Evolutionary conservation across 2,329 filamentous ascomycete species (phyloP), one percentile per base, ranked within the genome.

Genomic region (Trichoderma polysporum): DNA sequence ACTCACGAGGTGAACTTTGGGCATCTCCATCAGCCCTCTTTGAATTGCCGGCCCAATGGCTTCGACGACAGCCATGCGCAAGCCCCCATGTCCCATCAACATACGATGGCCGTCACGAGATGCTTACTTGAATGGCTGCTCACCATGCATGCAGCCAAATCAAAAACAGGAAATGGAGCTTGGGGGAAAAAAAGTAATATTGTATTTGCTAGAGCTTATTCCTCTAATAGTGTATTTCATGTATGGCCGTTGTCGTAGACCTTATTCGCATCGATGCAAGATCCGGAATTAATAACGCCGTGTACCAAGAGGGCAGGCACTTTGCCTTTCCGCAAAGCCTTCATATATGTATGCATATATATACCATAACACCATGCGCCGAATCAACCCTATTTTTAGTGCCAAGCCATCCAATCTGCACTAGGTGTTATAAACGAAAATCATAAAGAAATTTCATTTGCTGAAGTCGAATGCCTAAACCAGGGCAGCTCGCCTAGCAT

Each of bases 401-500:
- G n/a, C 31, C 47, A 8, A 33, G 17, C 54, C 63, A 66, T 66
- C 49, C 58, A 41, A 62, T 67, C 27, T 49, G 57, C 57, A 7
- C n/a, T 17, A 15, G 13, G 25, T 10, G 37, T 53, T 19, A 53
- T 15, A 10, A 22, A 31, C 27, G 8, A 27, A 12, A 17, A 25
- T 3, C 2, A 53, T 12, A 22, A 22, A 35, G 12, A 12, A 31
- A 53, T 13, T 1, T 45, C 19, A 12, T 7, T 49, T 25, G 25
- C 31, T 29, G 27, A 12, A 27, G 49, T 47, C n/a, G 29, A 37
- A 61, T 5, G 19, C 9, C 47, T 63, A 59, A 19, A 33, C 47
- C 54, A 66, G 33, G 54, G 67, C 67, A 25, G 78, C 75, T 33
- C 79, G 74, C 50, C 78, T 71, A 27, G 76, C 79, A 63, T 80